Percentiles rank a stretch among this genome's conserved stretches.
phyloP scores from a whole-genome alignment of 2,329 filamentous ascomycete genomes.

The Fusarium chuoi region DNA sequence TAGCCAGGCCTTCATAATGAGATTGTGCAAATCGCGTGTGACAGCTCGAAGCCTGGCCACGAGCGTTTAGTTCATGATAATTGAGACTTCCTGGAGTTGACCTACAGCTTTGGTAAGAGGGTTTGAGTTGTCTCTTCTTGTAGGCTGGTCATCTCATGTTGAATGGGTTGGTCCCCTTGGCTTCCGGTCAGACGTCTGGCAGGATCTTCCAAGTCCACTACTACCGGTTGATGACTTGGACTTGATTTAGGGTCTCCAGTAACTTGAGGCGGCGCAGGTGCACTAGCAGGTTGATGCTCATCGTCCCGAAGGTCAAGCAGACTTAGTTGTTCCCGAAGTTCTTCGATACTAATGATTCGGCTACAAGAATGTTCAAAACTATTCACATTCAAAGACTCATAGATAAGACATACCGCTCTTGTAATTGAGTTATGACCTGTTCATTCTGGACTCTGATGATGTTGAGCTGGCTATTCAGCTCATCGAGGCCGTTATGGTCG shows the following conservation, averaged over 20 bases:
- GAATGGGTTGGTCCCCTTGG: background rate
- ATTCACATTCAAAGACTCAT: background rate
- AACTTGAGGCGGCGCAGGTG: background rate
- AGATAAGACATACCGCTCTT: background rate
- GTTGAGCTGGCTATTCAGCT: background rate
- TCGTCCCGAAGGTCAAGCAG: background rate
- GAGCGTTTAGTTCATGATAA: background rate
- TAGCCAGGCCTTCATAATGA: background rate
- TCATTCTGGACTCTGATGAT: background rate
- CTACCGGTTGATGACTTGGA: accelerated
- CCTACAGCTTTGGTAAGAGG: background rate
- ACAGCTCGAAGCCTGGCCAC: background rate
- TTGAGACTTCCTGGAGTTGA: background rate
- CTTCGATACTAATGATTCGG: background rate
- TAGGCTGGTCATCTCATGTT: background rate
- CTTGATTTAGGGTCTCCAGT: background rate
- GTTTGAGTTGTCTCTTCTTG: background rate
- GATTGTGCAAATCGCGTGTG: background rate
- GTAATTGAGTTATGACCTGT: background rate
- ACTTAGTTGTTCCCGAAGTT: background rate
- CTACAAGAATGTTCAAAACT: accelerated
- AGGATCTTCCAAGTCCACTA: background rate
- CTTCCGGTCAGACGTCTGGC: no score
- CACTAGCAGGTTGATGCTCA: background rate
- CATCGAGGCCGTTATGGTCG: background rate